These are phyloP conservation scores for Parathielavia hyrcaniae DNA, from an alignment of 495 filamentous ascomycete species.

Conservation along the genomic window DNA sequence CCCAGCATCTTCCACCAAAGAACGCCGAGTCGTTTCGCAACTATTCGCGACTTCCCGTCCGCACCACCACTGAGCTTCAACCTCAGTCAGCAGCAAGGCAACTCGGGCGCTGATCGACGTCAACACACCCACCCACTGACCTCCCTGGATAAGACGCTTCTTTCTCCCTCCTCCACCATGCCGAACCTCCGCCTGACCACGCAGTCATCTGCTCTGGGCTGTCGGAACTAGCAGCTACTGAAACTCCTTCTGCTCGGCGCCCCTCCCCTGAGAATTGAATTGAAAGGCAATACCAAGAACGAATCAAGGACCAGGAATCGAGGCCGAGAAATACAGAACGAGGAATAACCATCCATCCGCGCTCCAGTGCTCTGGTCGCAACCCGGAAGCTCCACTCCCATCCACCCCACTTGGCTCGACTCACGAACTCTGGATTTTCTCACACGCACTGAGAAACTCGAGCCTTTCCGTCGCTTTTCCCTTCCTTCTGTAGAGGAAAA, in stretches of 20 bases:
- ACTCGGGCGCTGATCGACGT: constrained; percentile 1
- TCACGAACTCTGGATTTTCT: constrained; percentile 16
- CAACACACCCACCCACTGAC: not conserved
- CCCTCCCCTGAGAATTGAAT: not conserved
- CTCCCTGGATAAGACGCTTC: not conserved
- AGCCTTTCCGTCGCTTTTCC: constrained; percentile 12
- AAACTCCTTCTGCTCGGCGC: not conserved
- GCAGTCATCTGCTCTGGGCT: constrained; percentile 20
- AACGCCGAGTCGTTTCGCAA: not conserved
- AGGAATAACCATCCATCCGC: constrained; percentile 13
- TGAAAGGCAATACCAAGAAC: not conserved
- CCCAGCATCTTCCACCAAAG: constrained; percentile 7
- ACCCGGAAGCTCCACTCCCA: constrained; percentile 15
- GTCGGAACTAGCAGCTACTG: constrained; percentile 17
- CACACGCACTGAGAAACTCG: constrained; percentile 8
- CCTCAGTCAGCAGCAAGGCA: constrained; percentile 3
- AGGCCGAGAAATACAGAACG: not conserved
- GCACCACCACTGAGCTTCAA: not conserved
- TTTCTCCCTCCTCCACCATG: constrained; percentile 14
- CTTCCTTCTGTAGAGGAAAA: constrained; percentile 8
- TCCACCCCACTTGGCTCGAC: constrained; percentile 17
- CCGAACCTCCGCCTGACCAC: constrained; percentile 17
- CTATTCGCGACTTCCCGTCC: not conserved
- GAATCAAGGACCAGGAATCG: not conserved
- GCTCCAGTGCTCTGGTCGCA: not conserved